Evolutionary conservation across 805 yeast species (phyloP).

Genomic region (Kuraishia floccosa): DNA sequence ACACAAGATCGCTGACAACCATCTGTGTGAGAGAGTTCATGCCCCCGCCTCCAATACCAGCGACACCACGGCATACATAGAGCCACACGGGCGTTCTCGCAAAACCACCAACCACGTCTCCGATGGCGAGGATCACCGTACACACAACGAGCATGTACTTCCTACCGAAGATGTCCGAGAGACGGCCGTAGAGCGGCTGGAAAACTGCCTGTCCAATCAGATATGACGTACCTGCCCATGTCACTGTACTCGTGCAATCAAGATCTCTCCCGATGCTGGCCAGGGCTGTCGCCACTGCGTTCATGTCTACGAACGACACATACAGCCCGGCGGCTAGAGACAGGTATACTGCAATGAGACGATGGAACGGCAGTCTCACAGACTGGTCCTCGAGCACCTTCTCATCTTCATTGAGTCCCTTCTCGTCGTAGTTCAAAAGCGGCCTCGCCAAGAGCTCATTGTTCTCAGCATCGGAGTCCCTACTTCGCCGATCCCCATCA

Average conservation of each 20-base stretch:
- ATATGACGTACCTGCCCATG: conserved; percentile 50
- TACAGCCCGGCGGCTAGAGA: conserved; percentile 27
- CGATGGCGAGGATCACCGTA: conserved; percentile 24
- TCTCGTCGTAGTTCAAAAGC: no score
- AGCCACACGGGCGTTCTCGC: conserved; percentile 36
- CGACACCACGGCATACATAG: conserved; percentile 38
- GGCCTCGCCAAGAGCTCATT: no score
- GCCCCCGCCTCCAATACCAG: conserved; percentile 49
- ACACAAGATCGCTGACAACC: conserved; percentile 40
- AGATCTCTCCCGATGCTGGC: conserved; percentile 36
- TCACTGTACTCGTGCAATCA: conserved; percentile 32
- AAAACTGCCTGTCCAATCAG: conserved; percentile 38
- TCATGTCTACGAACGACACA: conserved; percentile 36
- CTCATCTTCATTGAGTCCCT: no score
- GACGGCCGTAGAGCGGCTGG: conserved; percentile 41
- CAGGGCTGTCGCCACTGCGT: conserved; percentile 35
- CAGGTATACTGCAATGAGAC: no score
- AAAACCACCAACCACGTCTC: conserved; percentile 40
- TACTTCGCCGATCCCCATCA: no score
- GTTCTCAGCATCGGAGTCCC: no score
- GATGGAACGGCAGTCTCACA: no score
- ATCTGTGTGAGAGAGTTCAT: conserved; percentile 39
- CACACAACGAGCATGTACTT: conserved; percentile 29
- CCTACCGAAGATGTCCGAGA: conserved; percentile 45
- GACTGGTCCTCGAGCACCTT: no score